Percentiles rank a stretch among this genome's conserved stretches.
Evolutionary conservation across 768 basidiomycete genomes (phyloP).

Genomic region (Phaeotremella fagi): DNA sequence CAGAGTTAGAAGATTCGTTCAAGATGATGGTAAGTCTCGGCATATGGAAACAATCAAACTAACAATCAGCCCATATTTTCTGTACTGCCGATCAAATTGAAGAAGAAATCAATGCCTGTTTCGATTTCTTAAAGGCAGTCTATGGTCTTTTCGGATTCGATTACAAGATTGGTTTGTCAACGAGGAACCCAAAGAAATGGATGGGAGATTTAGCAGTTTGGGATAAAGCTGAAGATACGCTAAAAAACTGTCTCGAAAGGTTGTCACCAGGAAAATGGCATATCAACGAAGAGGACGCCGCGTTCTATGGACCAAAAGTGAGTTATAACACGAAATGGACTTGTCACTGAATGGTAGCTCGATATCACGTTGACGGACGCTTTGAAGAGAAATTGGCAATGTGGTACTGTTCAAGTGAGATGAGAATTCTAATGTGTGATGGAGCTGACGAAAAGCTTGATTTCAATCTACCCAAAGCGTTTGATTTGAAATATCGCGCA

Average conservation of each 20-base stretch:
- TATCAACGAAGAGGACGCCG: constrained; percentile 91
- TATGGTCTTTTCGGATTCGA: constrained; percentile 94
- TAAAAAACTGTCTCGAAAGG: constrained; percentile 64
- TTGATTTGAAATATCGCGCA: constrained; percentile 86
- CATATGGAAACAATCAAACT: not conserved
- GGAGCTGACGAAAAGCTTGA: constrained; percentile 63
- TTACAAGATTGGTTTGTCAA: constrained; percentile 89
- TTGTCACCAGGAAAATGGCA: constrained; percentile 85
- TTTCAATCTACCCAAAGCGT: constrained; percentile 95
- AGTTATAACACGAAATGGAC: not conserved
- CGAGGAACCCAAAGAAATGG: constrained; percentile 83
- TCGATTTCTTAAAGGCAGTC: constrained; percentile 90
- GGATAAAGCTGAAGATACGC: constrained; percentile 69
- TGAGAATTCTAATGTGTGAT: not conserved
- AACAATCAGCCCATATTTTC: constrained; percentile 70
- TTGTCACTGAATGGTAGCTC: constrained; percentile 52
- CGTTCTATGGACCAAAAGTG: constrained; percentile 94
- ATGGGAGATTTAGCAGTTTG: constrained; percentile 85
- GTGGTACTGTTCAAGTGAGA: constrained; percentile 71
- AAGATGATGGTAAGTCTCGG: constrained; percentile 67
- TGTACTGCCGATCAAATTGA: constrained; percentile 90
- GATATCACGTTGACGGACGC: constrained; percentile 96
- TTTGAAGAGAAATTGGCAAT: constrained; percentile 87
- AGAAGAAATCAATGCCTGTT: constrained; percentile 75
- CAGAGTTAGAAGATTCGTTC: constrained; percentile 87